A percentile compares a stretch with the other conserved stretches of the same genome.
Evolutionary conservation across 225 moss, liverwort and hornwort genomes (phyloP).

Genomic region (Sphagnum tenellum): DNA sequence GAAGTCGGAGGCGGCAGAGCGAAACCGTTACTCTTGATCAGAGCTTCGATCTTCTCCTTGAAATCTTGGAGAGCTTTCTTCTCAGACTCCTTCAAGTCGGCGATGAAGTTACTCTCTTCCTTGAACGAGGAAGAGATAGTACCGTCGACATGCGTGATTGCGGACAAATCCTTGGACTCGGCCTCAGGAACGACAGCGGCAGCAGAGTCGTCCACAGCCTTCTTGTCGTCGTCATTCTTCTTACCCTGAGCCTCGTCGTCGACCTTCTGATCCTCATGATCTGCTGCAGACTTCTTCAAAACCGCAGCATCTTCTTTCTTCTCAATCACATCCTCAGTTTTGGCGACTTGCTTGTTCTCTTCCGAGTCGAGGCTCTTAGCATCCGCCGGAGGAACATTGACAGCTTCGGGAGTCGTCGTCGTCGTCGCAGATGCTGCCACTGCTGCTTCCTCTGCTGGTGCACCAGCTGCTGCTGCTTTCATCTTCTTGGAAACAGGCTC

Average conservation of each 20-base stretch:
- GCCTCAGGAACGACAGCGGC: neutral
- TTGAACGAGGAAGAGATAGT: slow-evolving; percentile 26
- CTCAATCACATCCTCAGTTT: neutral
- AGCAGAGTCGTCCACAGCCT: neutral
- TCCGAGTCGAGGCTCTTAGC: too few relatives aligned
- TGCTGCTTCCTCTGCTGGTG: too few relatives aligned
- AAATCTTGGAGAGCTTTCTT: slow-evolving; percentile 43
- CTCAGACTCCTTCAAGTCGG: slow-evolving; percentile 37
- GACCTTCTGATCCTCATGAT: too few relatives aligned
- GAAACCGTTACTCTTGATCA: slow-evolving; percentile 31
- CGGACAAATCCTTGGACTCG: neutral
- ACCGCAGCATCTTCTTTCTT: neutral
- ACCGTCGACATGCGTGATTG: slow-evolving; percentile 13
- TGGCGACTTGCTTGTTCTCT: neutral
- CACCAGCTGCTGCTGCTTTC: too few relatives aligned
- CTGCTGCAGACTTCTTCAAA: too few relatives aligned
- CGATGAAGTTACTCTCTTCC: slow-evolving; percentile 35
- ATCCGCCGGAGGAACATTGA: too few relatives aligned
- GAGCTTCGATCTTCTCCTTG: slow-evolving; percentile 36
- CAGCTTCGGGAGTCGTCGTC: too few relatives aligned
- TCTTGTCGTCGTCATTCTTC: neutral
- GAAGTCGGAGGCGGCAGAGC: slow-evolving; percentile 23
- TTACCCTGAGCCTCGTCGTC: too few relatives aligned
- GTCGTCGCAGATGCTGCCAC: too few relatives aligned
- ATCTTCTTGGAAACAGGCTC: too few relatives aligned